Evolutionary conservation across 2,329 filamentous ascomycete species (phyloP).

Genomic region (Didymella arachidicola): DNA sequence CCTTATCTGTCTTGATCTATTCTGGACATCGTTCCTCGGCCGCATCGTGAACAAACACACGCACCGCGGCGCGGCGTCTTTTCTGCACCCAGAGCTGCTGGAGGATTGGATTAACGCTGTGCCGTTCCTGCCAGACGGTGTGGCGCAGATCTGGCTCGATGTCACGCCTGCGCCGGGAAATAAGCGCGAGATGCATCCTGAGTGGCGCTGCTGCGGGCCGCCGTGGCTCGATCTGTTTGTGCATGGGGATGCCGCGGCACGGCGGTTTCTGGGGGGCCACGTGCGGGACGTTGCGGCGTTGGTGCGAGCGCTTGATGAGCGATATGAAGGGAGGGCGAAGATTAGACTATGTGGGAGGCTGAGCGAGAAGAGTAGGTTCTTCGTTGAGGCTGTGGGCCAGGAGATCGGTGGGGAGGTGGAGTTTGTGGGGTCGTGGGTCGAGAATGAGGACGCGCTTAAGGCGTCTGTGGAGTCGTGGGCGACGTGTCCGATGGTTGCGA

Average conservation of each 20-base stretch:
- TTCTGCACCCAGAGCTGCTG: neutral
- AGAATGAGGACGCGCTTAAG: neutral
- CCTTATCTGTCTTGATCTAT: conserved; percentile 11
- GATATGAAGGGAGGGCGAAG: neutral
- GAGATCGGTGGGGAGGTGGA: neutral
- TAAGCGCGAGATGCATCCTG: neutral
- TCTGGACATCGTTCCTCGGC: neutral
- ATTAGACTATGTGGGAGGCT: neutral
- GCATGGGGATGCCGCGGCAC: neutral
- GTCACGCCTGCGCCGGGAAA: conserved; percentile 8
- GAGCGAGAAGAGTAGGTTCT: conserved; percentile 1
- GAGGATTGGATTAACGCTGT: neutral
- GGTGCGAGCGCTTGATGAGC: neutral
- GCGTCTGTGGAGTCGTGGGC: neutral
- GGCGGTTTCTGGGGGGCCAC: neutral
- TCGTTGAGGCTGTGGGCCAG: neutral
- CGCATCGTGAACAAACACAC: neutral
- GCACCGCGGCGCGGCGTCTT: neutral
- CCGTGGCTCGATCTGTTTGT: conserved; percentile 3
- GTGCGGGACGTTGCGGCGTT: neutral
- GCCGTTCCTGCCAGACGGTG: neutral
- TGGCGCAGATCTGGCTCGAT: conserved; percentile 2
- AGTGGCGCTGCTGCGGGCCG: neutral
- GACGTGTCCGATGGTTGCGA: neutral
- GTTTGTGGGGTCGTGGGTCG: conserved; percentile 1